Evolutionary conservation across 305 asterid genomes (phyloP).

Genomic region (Solanum chacoense): DNA sequence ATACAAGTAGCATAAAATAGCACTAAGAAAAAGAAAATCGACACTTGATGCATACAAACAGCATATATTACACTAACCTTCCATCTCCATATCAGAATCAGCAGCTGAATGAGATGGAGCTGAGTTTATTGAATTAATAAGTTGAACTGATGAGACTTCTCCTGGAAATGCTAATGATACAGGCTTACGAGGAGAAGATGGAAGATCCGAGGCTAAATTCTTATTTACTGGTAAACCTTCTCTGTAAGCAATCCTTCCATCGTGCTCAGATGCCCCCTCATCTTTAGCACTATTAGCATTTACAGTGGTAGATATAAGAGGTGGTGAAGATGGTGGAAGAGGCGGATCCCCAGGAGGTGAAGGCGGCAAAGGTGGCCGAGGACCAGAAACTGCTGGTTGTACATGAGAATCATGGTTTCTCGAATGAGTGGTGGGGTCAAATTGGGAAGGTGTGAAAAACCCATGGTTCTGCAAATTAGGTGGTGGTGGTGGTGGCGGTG

Average conservation of each 20-base stretch:
- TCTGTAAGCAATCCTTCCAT: conserved; percentile 8
- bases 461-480: conserved; percentile 22
- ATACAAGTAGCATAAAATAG: background rate
- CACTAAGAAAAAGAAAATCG: conserved; percentile 2
- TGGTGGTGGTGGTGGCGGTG: conserved; percentile 6
- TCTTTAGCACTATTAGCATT: background rate
- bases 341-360: conserved; percentile 49
- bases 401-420: conserved; percentile 13
- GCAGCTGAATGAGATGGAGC: conserved; percentile 29
- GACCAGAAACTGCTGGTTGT: conserved; percentile 27
- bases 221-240: conserved; percentile 7
- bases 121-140: conserved; percentile 15
- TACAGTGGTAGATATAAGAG: conserved; percentile 15
- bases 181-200: conserved; percentile 24
- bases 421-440: conserved; percentile 17
- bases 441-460: conserved; percentile 19
- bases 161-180: conserved; percentile 2
- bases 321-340: conserved; percentile 47
- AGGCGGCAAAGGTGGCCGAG: conserved; percentile 38
- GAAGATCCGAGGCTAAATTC: conserved; percentile 18
- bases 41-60: conserved; percentile 3
- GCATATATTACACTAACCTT: conserved; percentile 39
- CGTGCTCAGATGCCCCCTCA: background rate
- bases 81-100: conserved; percentile 95
- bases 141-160: conserved; percentile 6